Evolutionary conservation across 345 rosid genomes (phyloP), one percentile per base, ranked within the genome.

Genomic region (Sisymbrium irio): DNA sequence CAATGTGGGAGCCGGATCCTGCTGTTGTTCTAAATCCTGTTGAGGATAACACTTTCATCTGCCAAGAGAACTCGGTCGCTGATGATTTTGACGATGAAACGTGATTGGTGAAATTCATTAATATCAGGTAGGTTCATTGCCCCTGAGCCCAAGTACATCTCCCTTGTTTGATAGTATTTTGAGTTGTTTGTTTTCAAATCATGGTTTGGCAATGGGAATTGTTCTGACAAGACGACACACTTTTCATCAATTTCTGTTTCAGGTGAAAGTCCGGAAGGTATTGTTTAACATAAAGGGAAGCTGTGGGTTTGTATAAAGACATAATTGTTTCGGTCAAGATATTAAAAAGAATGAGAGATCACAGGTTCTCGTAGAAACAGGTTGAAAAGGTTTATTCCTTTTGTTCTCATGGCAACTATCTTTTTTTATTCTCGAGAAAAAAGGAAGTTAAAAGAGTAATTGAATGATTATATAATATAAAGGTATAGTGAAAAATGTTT

Each of bases 21-120:
- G 70, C 79, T 58, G 80, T 77, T 41, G 80, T 74, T 73, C 69
- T 83, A 33, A 80, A 89, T 76, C 83, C 84, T 2, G 75, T 40
- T 39, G 86, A 62, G 53, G 96, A 87, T 62, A 84, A 80, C 74
- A 86, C 84, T 50, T 82, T 95, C 75, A 46, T 85, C 44, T 88
- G 97, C 78, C 97, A 85, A 78, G 96, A 92, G 82, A 87, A 92
- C 84, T 90, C 98, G 60, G 87, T 84, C 25, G 87, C 84, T 82
- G 93, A 88, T 65, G 97, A 90, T 76, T 92, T 95, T 83, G 97
- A 87, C 36, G 91, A 91, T 57, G 94, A 82, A 73, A 69, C 85
- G 35, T 91, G 85, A 74, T 76, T 58, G 78, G 77, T 72, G 89
- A 86, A 35, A 79, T 80, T 58, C 73, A 36, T 63, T 66, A 50